Percentiles rank a stretch among this genome's conserved stretches.
These are phyloP conservation scores for Quercus gilva DNA, from an alignment of 306 rosid genomes.

Conservation along the genomic window DNA sequence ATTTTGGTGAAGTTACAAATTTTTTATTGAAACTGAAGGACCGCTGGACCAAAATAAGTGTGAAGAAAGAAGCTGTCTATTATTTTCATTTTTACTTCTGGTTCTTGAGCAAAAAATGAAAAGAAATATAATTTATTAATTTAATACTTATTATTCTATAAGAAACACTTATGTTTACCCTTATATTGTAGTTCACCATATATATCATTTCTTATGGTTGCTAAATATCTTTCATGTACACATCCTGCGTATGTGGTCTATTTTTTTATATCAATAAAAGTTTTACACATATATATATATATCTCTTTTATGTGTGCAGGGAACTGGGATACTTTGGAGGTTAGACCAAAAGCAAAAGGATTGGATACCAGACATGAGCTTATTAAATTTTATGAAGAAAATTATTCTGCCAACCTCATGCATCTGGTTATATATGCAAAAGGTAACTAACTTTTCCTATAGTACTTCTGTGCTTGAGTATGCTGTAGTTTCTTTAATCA, in stretches of 20 bases:
- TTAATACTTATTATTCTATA: too few relatives aligned
- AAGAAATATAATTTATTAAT: background rate
- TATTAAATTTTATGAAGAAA: slow-evolving; percentile 67
- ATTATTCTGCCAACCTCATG: slow-evolving; percentile 92
- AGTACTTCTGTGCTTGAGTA: background rate
- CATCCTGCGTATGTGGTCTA: too few relatives aligned
- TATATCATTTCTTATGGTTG: slow-evolving; percentile 9
- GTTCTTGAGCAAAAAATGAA: too few relatives aligned
- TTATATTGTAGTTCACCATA: background rate
- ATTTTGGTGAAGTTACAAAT: background rate
- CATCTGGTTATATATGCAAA: slow-evolving; percentile 75
- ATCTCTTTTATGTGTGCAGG: slow-evolving; percentile 40
- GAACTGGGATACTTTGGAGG: slow-evolving; percentile 95
- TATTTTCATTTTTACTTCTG: background rate
- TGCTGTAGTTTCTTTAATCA: slow-evolving; percentile 1
- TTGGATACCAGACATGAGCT: slow-evolving; percentile 83
- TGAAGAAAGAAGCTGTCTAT: background rate
- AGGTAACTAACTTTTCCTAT: slow-evolving; percentile 43
- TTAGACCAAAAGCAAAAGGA: slow-evolving; percentile 81
- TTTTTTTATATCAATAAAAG: too few relatives aligned
- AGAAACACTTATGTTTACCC: too few relatives aligned
- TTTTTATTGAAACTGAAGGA: background rate
- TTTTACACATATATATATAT: too few relatives aligned
- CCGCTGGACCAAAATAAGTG: background rate
- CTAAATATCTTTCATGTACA: slow-evolving; percentile 11